These are phyloP conservation scores for Ensete glaucum DNA, from an alignment of 176 grass and related monocot species.

Conservation along the genomic window DNA sequence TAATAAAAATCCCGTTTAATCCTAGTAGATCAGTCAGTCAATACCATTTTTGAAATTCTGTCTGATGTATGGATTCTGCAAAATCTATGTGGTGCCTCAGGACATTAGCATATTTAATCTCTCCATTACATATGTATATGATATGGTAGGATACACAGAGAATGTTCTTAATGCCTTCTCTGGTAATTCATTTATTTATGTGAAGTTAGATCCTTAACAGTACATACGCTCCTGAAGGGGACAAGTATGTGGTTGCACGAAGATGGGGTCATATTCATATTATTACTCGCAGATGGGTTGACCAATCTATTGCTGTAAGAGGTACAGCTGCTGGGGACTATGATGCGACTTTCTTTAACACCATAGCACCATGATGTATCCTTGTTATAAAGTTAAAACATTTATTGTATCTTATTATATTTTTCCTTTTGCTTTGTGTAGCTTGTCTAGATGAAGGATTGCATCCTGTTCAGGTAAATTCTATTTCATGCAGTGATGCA, in stretches of 20 bases:
- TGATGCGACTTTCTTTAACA: conserved; percentile 20
- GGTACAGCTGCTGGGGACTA: conserved; percentile 31
- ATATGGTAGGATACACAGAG: too few relatives aligned
- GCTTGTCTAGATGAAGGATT: conserved; percentile 67
- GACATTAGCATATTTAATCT: too few relatives aligned
- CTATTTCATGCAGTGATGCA: conserved; percentile 27
- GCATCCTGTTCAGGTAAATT: conserved; percentile 44
- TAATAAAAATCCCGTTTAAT: neutral
- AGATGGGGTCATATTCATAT: conserved; percentile 79
- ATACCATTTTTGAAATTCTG: neutral
- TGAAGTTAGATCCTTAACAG: conserved; percentile 60
- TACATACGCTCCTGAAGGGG: conserved; percentile 66
- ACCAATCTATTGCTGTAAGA: conserved; percentile 71
- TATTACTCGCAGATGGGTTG: conserved; percentile 61
- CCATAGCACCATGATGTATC: neutral
- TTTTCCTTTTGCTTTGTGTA: conserved; percentile 32
- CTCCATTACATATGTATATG: too few relatives aligned
- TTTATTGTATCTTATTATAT: conserved; percentile 25
- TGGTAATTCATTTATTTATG: neutral
- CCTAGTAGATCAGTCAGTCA: neutral
- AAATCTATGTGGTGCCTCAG: neutral
- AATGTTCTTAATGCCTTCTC: neutral
- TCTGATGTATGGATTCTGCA: neutral
- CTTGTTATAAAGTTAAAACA: neutral
- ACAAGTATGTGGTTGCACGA: conserved; percentile 81